Evolutionary conservation across 2,329 filamentous ascomycete species (phyloP).

Genomic region (Colletotrichum cordylinicola): DNA sequence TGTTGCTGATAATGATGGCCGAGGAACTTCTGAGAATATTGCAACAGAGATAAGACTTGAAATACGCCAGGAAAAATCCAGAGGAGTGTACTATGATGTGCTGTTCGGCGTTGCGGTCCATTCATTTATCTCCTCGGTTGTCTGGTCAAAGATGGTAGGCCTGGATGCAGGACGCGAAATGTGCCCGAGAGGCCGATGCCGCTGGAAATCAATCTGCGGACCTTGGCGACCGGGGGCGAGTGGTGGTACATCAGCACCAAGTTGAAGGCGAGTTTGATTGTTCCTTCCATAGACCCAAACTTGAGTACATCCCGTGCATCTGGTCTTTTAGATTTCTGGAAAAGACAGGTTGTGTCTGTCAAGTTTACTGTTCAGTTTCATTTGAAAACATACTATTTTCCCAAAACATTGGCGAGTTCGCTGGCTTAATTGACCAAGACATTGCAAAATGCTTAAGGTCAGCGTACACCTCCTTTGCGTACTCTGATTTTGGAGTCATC

Average conservation of each 20-base stretch:
- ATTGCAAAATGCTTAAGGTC: neutral
- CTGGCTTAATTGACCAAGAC: neutral
- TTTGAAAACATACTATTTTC: neutral
- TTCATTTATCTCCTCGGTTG: neutral
- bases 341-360: neutral
- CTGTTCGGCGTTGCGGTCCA: neutral
- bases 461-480: neutral
- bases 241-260: neutral
- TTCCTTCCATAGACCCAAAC: neutral
- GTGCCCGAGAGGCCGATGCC: neutral
- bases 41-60: neutral
- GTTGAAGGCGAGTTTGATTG: neutral
- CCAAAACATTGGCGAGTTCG: neutral
- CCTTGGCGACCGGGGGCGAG: neutral
- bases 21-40: too few relatives aligned
- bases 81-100: neutral
- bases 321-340: neutral
- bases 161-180: neutral
- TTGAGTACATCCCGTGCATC: neutral
- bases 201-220: neutral
- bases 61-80: neutral
- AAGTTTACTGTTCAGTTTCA: neutral
- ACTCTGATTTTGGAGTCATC: neutral
- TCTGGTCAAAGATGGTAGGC: neutral
- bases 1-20: too few relatives aligned